Evolutionary conservation across 768 basidiomycete species (phyloP), one percentile per base, ranked within the genome.

Genomic region (Chalciporus chontae): DNA sequence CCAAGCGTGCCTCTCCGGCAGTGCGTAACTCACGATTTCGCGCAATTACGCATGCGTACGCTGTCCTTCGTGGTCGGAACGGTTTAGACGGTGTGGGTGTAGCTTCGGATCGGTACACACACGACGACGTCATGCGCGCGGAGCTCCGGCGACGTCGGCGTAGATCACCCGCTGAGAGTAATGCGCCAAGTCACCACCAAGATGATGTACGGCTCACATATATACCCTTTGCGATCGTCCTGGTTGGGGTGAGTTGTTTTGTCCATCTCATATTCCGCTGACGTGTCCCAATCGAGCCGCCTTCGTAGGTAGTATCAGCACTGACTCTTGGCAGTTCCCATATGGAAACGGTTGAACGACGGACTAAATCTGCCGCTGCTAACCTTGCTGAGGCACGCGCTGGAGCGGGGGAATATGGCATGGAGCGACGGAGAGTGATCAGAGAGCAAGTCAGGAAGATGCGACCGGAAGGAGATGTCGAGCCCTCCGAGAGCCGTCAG

Each of bases 41-140:
- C 48, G 70, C 77, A 37, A 80, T 90, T 43, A 76, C 77, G 8
- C 70, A 74, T 8, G 83, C 88, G 3, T 90, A 90, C 53, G 81
- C 84, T 34, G 56, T 69, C 17, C 71, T 65, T 17, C 49, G 53
- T 21, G 48, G 49, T 15, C 52, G 57, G 40, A 19, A 14, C 18
- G 37, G 31, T 34, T 37, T 23, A 18, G 43, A n/a, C n/a, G n/a
- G 7, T 17, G 11, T 21, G 7, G 26, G 10, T 10, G 31, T 1
- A 14, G 36, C 29, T 26, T 49, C 59, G 2, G 41, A 53, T 44
- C 5, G 3, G 7, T 15, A 8, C 5, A 36, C 15, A 11, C 42
- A 40, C 19, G 71, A 71, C 21, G 77, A 79, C 41, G 70, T 71
- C 37, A 73, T 75, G 0, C 78, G 77, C 51, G 63, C 72, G 6